A percentile compares a stretch with the other conserved stretches of the same genome.
phyloP scores from a whole-genome alignment of 768 basidiomycete species.

The Russula foetens region DNA sequence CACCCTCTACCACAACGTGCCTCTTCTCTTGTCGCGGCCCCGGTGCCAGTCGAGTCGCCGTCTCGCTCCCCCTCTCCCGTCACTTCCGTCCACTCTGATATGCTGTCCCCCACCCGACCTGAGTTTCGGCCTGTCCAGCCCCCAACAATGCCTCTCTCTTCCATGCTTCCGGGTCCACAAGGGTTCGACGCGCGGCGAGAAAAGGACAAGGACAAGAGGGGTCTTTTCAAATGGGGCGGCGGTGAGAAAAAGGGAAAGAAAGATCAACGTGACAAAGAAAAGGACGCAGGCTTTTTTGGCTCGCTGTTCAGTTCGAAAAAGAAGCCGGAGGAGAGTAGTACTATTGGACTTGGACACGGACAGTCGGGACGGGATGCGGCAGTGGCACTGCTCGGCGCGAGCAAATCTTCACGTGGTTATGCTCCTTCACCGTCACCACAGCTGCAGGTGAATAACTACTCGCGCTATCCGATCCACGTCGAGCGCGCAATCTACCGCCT shows the following conservation, averaged over 20 bases:
- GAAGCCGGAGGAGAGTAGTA: slow-evolving; percentile 68
- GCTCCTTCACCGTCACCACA: slow-evolving; percentile 56
- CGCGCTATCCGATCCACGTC: slow-evolving; percentile 96
- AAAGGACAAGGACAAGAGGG: slow-evolving; percentile 61
- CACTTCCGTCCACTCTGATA: not conserved
- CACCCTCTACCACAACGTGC: slow-evolving; percentile 17
- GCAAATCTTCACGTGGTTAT: slow-evolving; percentile 67
- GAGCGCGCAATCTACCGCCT: slow-evolving; percentile 96
- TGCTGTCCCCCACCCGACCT: not conserved
- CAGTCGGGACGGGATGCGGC: slow-evolving; percentile 74
- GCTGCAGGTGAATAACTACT: slow-evolving; percentile 33
- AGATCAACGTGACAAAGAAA: slow-evolving; percentile 50
- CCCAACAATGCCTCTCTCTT: not conserved
- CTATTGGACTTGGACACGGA: slow-evolving; percentile 29
- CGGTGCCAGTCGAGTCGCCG: slow-evolving; percentile 28
- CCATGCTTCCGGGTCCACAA: slow-evolving; percentile 31
- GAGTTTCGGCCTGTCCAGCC: slow-evolving; percentile 15
- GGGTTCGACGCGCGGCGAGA: slow-evolving; percentile 71
- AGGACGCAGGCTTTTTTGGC: slow-evolving; percentile 84
- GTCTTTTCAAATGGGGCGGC: slow-evolving; percentile 36
- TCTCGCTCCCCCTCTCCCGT: slow-evolving; percentile 54
- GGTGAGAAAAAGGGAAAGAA: slow-evolving; percentile 43
- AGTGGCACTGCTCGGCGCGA: slow-evolving; percentile 75
- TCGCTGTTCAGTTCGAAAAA: slow-evolving; percentile 83
- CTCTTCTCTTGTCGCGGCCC: slow-evolving; percentile 34